Percentiles rank a stretch among this genome's conserved stretches.
Conservation (phyloP, 2,329 filamentous ascomycete species). For the Talaromyces pinophilus region DNA sequence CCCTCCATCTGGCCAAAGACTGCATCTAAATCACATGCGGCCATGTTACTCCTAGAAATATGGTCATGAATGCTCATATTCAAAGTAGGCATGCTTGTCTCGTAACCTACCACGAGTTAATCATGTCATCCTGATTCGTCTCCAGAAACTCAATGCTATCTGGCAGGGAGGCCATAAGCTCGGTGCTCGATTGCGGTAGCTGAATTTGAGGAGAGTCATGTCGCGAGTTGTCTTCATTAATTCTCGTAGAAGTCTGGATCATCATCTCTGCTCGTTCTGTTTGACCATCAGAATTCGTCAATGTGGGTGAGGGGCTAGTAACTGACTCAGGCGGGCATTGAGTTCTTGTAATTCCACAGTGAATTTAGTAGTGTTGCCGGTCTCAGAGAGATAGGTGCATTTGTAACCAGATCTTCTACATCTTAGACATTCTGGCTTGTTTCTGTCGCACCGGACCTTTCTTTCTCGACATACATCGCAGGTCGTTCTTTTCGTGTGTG, state of each 20-base stretch:
- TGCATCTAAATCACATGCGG: not conserved
- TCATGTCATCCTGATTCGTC: not conserved
- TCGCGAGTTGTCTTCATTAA: not conserved
- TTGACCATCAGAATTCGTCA: not conserved
- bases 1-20: not conserved
- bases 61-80: not conserved
- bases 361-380: not conserved
- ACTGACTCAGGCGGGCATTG: not conserved
- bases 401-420: conserved; percentile 2
- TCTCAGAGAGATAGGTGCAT: not conserved
- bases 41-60: not conserved
- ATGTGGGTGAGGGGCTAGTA: not conserved
- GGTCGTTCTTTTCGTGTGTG: conserved; percentile 1
- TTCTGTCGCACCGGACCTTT: conserved; percentile 1
- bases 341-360: not conserved
- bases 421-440: conserved; percentile 1
- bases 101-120: not conserved
- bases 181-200: not conserved
- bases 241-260: not conserved
- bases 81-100: not conserved
- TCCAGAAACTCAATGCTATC: not conserved
- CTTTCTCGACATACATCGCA: conserved; percentile 13
- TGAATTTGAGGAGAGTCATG: not conserved
- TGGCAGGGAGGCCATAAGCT: not conserved
- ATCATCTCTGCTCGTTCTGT: not conserved